phyloP scores from a whole-genome alignment of 768 basidiomycete genomes.

The Leccinum rimulosum region DNA sequence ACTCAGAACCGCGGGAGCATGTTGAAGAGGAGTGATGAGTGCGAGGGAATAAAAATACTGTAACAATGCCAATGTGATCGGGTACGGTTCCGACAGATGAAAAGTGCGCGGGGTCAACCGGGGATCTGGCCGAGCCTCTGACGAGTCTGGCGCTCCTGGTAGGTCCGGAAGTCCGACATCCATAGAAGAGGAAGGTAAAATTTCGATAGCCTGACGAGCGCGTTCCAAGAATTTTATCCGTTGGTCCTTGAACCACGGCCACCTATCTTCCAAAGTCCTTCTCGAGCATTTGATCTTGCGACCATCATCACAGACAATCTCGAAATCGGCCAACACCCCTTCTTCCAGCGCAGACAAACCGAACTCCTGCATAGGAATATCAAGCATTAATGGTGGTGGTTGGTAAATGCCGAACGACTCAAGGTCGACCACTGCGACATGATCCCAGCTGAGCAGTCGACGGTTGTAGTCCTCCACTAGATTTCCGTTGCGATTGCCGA shows the following conservation, averaged over 20 bases:
- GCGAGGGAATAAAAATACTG: conserved; percentile 93
- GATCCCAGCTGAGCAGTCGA: conserved; percentile 86
- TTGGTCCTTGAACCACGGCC: conserved; percentile 92
- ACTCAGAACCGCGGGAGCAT: conserved; percentile 84
- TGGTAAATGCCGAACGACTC: conserved; percentile 97
- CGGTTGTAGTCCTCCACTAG: conserved; percentile 92
- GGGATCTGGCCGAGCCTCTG: conserved; percentile 65
- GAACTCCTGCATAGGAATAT: conserved; percentile 76
- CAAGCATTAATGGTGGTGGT: conserved; percentile 65
- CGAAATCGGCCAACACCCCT: conserved; percentile 81
- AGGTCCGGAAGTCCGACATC: conserved; percentile 63
- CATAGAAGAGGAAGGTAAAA: conserved; percentile 58
- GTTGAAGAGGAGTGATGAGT: conserved; percentile 87
- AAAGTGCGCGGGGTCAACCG: conserved; percentile 78
- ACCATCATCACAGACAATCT: conserved; percentile 90
- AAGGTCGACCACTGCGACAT: conserved; percentile 85
- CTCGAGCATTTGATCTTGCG: conserved; percentile 79
- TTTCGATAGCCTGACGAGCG: conserved; percentile 55
- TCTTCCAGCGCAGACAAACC: conserved; percentile 85
- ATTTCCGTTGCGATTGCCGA: conserved; percentile 86
- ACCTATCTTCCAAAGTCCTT: conserved; percentile 82
- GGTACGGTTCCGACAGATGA: conserved; percentile 83
- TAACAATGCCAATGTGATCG: conserved; percentile 82
- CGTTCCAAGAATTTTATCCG: conserved; percentile 54
- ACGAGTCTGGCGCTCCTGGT: conserved; percentile 46